Evolutionary conservation across 306 rosid genomes (phyloP).

Genomic region (Oxytropis ochrocephala): DNA sequence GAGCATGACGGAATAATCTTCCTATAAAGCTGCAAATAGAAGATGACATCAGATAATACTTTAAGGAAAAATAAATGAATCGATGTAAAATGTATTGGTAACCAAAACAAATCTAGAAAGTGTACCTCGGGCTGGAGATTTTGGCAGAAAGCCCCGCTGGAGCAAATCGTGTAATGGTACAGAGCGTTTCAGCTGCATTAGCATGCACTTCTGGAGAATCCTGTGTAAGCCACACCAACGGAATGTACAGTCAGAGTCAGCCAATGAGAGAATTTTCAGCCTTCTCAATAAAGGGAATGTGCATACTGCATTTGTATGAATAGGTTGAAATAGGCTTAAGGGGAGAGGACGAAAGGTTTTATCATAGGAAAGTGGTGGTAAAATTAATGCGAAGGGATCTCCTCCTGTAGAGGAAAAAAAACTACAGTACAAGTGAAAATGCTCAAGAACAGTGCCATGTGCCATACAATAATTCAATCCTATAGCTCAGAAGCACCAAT

Average conservation of each 20-base stretch:
- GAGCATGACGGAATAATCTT: conserved; percentile 81
- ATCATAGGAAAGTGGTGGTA: neutral
- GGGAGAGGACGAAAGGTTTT: neutral
- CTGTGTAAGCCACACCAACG: conserved; percentile 40
- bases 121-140: conserved; percentile 81
- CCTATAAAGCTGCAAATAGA: conserved; percentile 67
- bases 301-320: neutral
- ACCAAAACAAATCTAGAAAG: neutral
- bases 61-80: neutral
- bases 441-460: neutral
- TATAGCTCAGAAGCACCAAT: neutral
- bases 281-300: neutral
- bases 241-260: conserved; percentile 6
- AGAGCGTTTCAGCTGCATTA: conserved; percentile 93
- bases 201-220: conserved; percentile 95
- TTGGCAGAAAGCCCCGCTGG: conserved; percentile 84
- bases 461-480: neutral
- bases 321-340: neutral
- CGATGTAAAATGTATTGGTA: neutral
- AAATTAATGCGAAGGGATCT: neutral
- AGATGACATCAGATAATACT: conserved; percentile 13
- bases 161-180: conserved; percentile 92
- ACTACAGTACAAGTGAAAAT: neutral
- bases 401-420: neutral
- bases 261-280: neutral